Percentiles rank a stretch among this genome's conserved stretches.
These are phyloP conservation scores for Lactarius hengduanensis DNA, from an alignment of 768 basidiomycete genomes.

Conservation along the genomic window DNA sequence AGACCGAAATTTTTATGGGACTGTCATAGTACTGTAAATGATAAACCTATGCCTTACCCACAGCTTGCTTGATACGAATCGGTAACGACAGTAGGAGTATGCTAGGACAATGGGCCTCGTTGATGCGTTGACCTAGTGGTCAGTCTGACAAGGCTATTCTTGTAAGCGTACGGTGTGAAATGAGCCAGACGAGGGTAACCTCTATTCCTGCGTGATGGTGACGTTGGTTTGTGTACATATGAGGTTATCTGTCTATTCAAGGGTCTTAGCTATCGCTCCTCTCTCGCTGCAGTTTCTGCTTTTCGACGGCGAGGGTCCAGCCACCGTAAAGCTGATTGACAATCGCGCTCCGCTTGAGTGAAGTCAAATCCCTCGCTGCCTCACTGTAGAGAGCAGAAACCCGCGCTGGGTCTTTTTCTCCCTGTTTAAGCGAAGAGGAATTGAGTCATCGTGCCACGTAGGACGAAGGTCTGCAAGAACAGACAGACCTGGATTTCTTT, in stretches of 20 bases:
- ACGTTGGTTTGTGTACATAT: not conserved
- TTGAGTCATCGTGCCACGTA: not conserved
- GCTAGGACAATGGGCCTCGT: not conserved
- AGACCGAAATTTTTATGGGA: not conserved
- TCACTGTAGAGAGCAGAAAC: slow-evolving; percentile 65
- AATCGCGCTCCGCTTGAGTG: slow-evolving; percentile 75
- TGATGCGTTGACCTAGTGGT: not conserved
- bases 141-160: not conserved
- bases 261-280: slow-evolving; percentile 27
- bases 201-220: not conserved
- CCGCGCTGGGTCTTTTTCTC: slow-evolving; percentile 57
- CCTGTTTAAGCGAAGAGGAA: slow-evolving; percentile 38
- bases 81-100: not conserved
- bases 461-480: not conserved
- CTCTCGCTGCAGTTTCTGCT: slow-evolving; percentile 38
- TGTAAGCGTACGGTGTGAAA: not conserved
- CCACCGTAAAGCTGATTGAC: slow-evolving; percentile 94
- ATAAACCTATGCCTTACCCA: not conserved
- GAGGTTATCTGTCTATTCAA: not conserved
- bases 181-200: not conserved
- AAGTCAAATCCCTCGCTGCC: slow-evolving; percentile 68
- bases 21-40: slow-evolving; percentile 1
- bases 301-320: slow-evolving; percentile 83
- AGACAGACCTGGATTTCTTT: slow-evolving; percentile 59
- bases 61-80: not conserved